Evolutionary conservation across 352 stramenopile genomes (phyloP).

Genomic region (Globisporangium paddicum): DNA sequence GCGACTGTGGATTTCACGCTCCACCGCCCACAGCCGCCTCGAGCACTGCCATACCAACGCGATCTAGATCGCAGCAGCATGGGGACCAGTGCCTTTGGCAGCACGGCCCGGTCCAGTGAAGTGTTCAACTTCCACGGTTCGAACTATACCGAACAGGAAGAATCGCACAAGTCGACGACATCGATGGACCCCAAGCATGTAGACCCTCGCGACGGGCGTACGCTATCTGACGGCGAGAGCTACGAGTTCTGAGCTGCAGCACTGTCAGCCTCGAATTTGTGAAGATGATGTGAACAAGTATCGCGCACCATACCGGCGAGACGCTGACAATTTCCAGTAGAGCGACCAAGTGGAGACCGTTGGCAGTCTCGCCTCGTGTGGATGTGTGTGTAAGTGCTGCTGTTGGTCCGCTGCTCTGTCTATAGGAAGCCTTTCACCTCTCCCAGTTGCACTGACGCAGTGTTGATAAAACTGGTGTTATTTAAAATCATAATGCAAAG

Average conservation of each 20-base stretch:
- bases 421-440: not conserved
- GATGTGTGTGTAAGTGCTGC: not conserved
- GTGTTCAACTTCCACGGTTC: conserved; percentile 44
- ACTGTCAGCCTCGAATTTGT: not conserved
- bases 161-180: conserved; percentile 18
- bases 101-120: conserved; percentile 26
- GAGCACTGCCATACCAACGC: conserved; percentile 8
- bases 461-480: conserved; percentile 5
- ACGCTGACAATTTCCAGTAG: not conserved
- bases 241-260: conserved; percentile 65
- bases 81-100: conserved; percentile 17
- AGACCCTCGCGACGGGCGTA: conserved; percentile 26
- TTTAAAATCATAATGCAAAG: conserved; percentile 8
- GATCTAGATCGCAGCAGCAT: conserved; percentile 9
- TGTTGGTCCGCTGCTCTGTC: not conserved
- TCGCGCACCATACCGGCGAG: not conserved
- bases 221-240: conserved; percentile 55
- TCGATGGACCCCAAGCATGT: not conserved
- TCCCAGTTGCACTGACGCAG: not conserved
- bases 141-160: conserved; percentile 3
- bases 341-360: not conserved
- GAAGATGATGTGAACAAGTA: not conserved
- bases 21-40: conserved; percentile 14
- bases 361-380: conserved; percentile 5
- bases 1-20: conserved; percentile 19